Evolutionary conservation across 148 eudicot genomes (phyloP).

Genomic region (Rhododendron mucronatum): DNA sequence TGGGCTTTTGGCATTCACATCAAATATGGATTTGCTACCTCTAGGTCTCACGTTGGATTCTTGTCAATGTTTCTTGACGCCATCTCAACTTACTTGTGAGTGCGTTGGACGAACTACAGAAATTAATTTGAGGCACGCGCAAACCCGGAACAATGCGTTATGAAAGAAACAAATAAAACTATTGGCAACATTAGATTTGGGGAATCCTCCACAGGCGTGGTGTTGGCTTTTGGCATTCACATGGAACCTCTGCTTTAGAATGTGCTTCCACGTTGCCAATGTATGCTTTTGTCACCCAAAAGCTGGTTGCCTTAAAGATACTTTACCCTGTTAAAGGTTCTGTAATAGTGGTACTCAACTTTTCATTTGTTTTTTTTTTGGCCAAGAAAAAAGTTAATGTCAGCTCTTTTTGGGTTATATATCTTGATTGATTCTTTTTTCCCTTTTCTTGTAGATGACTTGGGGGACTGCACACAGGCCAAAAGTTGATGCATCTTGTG

Average conservation of each 20-base stretch:
- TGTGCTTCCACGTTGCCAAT: not conserved
- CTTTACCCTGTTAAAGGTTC: not conserved
- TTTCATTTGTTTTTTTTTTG: not conserved
- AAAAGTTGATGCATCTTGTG: too few relatives aligned
- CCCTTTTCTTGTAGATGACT: too few relatives aligned
- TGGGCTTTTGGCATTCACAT: too few relatives aligned
- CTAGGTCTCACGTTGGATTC: too few relatives aligned
- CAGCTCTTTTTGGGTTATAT: not conserved
- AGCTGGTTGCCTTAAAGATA: not conserved
- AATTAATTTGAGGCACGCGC: too few relatives aligned
- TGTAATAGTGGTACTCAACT: not conserved
- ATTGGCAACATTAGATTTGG: not conserved
- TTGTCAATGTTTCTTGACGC: too few relatives aligned
- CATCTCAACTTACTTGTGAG: too few relatives aligned
- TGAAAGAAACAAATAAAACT: not conserved
- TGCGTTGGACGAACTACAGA: too few relatives aligned
- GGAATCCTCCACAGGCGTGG: not conserved
- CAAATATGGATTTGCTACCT: too few relatives aligned
- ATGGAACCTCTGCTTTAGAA: not conserved
- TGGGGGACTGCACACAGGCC: too few relatives aligned
- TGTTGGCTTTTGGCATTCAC: not conserved
- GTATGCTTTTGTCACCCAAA: not conserved
- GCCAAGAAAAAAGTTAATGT: not conserved
- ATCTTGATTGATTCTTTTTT: too few relatives aligned
- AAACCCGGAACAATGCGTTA: not conserved